Conservation (phyloP, 2,329 filamentous ascomycete genomes). For the Hymenoscyphus infarciens region DNA sequence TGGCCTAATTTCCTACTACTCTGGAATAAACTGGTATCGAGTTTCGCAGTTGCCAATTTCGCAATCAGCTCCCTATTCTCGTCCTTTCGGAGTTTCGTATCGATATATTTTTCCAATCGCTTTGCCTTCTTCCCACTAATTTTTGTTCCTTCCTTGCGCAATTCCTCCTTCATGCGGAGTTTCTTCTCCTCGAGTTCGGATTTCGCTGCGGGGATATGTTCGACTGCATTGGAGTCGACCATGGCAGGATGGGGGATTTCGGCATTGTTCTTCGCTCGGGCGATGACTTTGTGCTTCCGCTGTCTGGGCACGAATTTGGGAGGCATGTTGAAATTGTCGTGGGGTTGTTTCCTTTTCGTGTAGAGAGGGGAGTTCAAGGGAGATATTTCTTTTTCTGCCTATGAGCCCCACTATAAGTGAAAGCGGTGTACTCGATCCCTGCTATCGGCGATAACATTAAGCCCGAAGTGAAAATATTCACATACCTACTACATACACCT, state of each 20-base stretch:
- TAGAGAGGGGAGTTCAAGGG: neutral
- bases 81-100: conserved; percentile 91
- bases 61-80: conserved; percentile 82
- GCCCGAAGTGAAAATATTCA: too few relatives aligned
- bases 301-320: conserved; percentile 58
- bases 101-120: conserved; percentile 66
- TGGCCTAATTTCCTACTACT: conserved; percentile 77
- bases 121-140: conserved; percentile 64
- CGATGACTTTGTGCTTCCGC: conserved; percentile 66
- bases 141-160: conserved; percentile 50
- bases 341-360: neutral
- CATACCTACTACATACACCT: too few relatives aligned
- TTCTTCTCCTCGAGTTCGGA: conserved; percentile 50
- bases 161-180: conserved; percentile 51
- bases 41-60: conserved; percentile 72
- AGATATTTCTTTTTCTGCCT: conserved; percentile 6
- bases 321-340: conserved; percentile 13
- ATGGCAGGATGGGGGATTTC: conserved; percentile 36
- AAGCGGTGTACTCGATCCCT: neutral
- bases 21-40: conserved; percentile 77
- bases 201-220: conserved; percentile 47
- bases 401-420: neutral
- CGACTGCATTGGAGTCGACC: conserved; percentile 52
- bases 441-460: neutral
- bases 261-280: conserved; percentile 52